Base-by-base conservation (phyloP, 176 grass and related monocot species). In the Carex pumila region DNA sequence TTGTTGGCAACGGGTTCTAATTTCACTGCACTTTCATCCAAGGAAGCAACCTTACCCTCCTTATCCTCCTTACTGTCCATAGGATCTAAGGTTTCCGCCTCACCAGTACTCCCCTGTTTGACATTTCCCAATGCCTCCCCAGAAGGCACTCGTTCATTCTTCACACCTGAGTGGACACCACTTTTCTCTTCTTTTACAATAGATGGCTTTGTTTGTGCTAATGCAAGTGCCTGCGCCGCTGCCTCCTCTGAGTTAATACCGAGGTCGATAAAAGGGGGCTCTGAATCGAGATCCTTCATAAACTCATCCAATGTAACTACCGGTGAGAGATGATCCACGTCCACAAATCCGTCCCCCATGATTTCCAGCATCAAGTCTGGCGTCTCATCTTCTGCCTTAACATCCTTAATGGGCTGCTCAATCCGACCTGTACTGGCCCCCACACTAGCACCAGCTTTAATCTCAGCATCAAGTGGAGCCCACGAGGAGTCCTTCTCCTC, bases 261-360 rank as follows among this genome's bases (percentile, higher is more conserved):
- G 14, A 89, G 61, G 69, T 84, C 78, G 68, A 79, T 81, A 67
- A 84, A 97, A 49, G 86, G 85, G 88, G 86, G 81, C 83, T 92
- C 84, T 54, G 90, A 92, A 92, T 94, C 87, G 65, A 89, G 89
- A 78, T 70, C 56, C 79, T 91, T 83, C 85, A 84, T 88, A 31
- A 94, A 88, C 85, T 89, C 86, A 70, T 94, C 86, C 55, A 87
- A 12, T 15, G 87, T 74, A 37, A 94, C 53, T 41, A 91, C 86
- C 39, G 75, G 85, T 59, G 90, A 86, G 68, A 90, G 89, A 68
- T 83, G 84, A 12, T 90, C 84, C 82, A 79, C 31, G 83, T 89
- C 81, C 19, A 85, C 90, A 66, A 91, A 65, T n/a, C 72, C 94
- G 81, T 91, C 90, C 78, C 84, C 91, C 90, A 98, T 83, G 13